Conservation (phyloP, 805 yeast species). For the Myxozyma sirexii region DNA sequence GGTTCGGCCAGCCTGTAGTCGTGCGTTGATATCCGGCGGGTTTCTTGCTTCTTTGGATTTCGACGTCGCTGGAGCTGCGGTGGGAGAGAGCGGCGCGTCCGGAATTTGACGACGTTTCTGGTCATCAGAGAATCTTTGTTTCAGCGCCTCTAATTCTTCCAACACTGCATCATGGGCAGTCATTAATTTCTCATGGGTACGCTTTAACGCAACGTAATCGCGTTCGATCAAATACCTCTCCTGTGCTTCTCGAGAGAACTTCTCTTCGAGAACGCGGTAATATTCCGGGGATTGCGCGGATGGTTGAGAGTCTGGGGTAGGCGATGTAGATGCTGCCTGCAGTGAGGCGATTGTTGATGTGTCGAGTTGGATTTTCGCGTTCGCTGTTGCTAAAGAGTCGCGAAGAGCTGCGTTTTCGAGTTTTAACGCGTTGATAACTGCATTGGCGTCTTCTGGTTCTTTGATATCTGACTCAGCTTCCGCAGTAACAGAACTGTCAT, state of each 20-base stretch:
- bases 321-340: not conserved
- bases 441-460: constrained; percentile 3
- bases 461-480: not conserved
- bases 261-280: constrained; percentile 25
- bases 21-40: constrained; percentile 17
- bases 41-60: not conserved
- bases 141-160: constrained; percentile 22
- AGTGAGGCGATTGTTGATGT: constrained; percentile 17
- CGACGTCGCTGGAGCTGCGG: not conserved
- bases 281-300: constrained; percentile 9
- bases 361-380: constrained; percentile 28
- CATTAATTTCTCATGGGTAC: constrained; percentile 29
- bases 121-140: constrained; percentile 21
- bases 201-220: constrained; percentile 27
- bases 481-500: no score
- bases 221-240: constrained; percentile 30
- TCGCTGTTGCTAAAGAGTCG: constrained; percentile 30
- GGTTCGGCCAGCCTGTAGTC: constrained; percentile 22
- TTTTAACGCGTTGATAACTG: constrained; percentile 10
- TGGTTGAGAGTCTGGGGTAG: not conserved
- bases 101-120: constrained; percentile 24
- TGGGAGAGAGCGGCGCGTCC: not conserved
- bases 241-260: constrained; percentile 33
- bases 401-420: constrained; percentile 24
- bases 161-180: constrained; percentile 15